Evolutionary conservation across 83 land plant species (phyloP).

Genomic region (Isoetes engelmannii): DNA sequence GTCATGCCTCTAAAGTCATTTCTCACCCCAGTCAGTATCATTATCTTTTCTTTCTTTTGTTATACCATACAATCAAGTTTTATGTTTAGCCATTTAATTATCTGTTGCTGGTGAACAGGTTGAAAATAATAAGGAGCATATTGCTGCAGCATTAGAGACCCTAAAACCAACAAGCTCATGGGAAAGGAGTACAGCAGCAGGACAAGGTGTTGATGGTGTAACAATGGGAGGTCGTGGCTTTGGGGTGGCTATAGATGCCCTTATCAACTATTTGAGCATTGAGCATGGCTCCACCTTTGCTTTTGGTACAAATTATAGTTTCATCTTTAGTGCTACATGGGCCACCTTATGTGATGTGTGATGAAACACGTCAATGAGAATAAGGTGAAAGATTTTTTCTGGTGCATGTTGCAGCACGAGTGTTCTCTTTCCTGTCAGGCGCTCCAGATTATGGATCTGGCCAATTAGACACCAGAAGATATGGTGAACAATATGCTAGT

Average conservation of each 20-base stretch:
- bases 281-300: conserved; percentile 95
- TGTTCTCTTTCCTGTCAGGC: conserved; percentile 95
- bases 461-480: conserved; percentile 87
- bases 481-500: conserved; percentile 99
- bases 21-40: conserved; percentile 64
- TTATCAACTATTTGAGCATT: conserved; percentile 75
- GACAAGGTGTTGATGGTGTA: conserved; percentile 83
- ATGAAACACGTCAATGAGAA: no score
- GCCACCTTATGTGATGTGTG: no score
- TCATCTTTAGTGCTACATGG: no score
- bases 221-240: conserved; percentile 92
- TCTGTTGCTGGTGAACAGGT: conserved; percentile 39
- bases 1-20: conserved; percentile 80
- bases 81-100: neutral
- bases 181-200: conserved; percentile 89
- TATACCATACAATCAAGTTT: neutral
- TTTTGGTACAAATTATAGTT: conserved; percentile 42
- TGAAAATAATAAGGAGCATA: conserved; percentile 77
- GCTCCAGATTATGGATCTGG: conserved; percentile 99
- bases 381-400: no score
- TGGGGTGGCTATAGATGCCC: conserved; percentile 92
- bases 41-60: neutral
- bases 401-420: conserved; percentile 59
- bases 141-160: conserved; percentile 90
- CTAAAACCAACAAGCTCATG: conserved; percentile 92